Conservation (phyloP, 1,284 basidiomycete genomes). For the Hymenochaete sp. region DNA sequence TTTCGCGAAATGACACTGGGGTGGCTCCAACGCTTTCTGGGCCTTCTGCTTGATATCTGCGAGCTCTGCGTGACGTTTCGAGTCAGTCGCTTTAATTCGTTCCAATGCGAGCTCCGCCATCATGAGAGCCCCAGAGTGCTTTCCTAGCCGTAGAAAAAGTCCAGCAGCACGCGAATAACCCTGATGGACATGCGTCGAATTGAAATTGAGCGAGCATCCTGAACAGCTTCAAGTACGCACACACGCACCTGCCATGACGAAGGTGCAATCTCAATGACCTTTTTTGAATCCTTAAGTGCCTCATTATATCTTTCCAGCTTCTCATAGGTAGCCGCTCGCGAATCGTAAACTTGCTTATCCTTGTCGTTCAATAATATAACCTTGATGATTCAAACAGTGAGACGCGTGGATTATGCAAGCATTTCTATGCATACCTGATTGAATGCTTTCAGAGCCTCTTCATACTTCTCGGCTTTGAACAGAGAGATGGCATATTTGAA, state of each 20-base stretch:
- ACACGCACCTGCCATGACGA: constrained; percentile 45
- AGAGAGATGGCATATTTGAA: too few relatives aligned
- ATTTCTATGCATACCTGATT: too few relatives aligned
- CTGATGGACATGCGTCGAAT: constrained; percentile 24
- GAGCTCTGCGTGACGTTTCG: constrained; percentile 12
- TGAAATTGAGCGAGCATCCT: not conserved
- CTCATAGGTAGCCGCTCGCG: constrained; percentile 58
- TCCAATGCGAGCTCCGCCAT: constrained; percentile 32
- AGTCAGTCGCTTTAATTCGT: constrained; percentile 24
- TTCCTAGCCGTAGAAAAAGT: constrained; percentile 29
- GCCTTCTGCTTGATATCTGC: not conserved
- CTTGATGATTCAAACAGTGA: not conserved
- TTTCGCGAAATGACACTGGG: not conserved
- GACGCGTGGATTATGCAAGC: not conserved
- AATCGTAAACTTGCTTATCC: constrained; percentile 45
- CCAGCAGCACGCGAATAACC: constrained; percentile 35
- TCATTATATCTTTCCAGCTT: constrained; percentile 48
- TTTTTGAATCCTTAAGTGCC: constrained; percentile 56
- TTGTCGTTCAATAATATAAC: constrained; percentile 4
- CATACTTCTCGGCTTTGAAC: too few relatives aligned
- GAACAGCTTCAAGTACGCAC: constrained; percentile 32
- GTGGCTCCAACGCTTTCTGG: not conserved
- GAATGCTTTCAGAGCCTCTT: constrained; percentile 9
- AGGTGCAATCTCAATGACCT: constrained; percentile 54
- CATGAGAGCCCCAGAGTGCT: constrained; percentile 27